Base-by-base conservation (phyloP, 2,329 filamentous ascomycete species). In the Colletotrichum echinochloae region DNA sequence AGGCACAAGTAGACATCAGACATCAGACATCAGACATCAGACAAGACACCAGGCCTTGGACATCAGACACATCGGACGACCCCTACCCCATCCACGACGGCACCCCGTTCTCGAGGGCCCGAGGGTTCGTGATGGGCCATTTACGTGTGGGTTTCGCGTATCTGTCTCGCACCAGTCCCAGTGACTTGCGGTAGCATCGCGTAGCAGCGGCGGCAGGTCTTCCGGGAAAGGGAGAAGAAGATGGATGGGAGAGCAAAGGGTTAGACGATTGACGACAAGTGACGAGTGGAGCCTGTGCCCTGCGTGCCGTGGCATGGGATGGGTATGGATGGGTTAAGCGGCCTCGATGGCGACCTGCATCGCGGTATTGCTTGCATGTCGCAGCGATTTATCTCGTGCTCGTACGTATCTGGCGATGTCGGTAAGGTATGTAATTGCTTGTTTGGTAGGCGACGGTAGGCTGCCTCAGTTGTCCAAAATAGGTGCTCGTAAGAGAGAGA, bases 91-190 rank as follows among this genome's bases (percentile, higher is more conserved):
- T 63, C 48, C 49, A 56, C 65, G 48, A 55, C 30, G 39, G n/a
- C 51, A 4, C 35, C n/a, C 35, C n/a, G 41, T 51, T 51, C 23
- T 41, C 41, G 44, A 61, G 51, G 26, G 63, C 66, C 63, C 57
- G 57, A 66, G 63, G 41, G 56, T 62, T 62, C 49, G 56, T 66
- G 56, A 62, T 54, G 51, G 28, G 28, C 51, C 28, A 2, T 16
- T 28, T 48, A 66, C 67, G 67, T 70, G 67, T 66, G 63, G 56
- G 66, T 70, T 70, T 66, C 67, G 67, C 67, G 67, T 62, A 52
- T 57, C 23, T 39, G 7, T 65, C 37, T n/a, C 18, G 26, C 52
- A 37, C 20, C 51, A 23, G 30, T n/a, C 37, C 23, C 11, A 33
- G 8, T 30, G 39, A 16, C 56, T 30, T 33, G 55, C 48, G 37